Conservation (phyloP, 108 stramenopile species). For the Conticribra guillardii region DNA sequence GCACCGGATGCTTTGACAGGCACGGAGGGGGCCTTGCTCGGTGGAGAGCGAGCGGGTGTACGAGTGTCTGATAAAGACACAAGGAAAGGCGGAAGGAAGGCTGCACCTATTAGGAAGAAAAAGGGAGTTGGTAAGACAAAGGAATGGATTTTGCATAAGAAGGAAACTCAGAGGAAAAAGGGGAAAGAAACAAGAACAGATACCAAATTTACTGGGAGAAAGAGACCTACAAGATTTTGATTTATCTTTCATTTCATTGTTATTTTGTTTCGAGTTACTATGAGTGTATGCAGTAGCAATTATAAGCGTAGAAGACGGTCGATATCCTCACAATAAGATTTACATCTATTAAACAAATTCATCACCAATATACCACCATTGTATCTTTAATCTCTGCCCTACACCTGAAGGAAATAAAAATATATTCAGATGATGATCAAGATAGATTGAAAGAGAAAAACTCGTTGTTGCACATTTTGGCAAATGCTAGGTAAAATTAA, state of each 20-base stretch:
- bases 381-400: conserved; percentile 36
- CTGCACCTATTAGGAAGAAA: conserved; percentile 54
- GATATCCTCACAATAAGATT: too few species aligned
- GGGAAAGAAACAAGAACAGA: conserved; percentile 94
- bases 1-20: conserved; percentile 66
- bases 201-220: conserved; percentile 96
- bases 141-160: conserved; percentile 98
- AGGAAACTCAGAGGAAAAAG: conserved; percentile 92
- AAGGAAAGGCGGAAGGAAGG: conserved; percentile 33
- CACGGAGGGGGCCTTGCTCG: conserved; percentile 22
- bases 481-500: too few species aligned
- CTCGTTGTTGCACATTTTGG: too few species aligned
- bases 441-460: too few species aligned
- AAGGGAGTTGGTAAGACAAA: conserved; percentile 87
- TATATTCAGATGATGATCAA: too few species aligned
- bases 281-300: too few species aligned
- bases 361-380: conserved; percentile 44
- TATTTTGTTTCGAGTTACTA: not conserved
- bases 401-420: conserved; percentile 10
- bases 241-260: not conserved
- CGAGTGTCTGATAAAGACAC: conserved; percentile 48
- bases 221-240: conserved; percentile 94
- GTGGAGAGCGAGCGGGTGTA: conserved; percentile 28
- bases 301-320: too few species aligned
- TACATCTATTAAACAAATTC: too few species aligned